Evolutionary conservation across 2,329 filamentous ascomycete genomes (phyloP), one percentile per base, ranked within the genome.

Genomic region (Ceratocystis diversiconidia): DNA sequence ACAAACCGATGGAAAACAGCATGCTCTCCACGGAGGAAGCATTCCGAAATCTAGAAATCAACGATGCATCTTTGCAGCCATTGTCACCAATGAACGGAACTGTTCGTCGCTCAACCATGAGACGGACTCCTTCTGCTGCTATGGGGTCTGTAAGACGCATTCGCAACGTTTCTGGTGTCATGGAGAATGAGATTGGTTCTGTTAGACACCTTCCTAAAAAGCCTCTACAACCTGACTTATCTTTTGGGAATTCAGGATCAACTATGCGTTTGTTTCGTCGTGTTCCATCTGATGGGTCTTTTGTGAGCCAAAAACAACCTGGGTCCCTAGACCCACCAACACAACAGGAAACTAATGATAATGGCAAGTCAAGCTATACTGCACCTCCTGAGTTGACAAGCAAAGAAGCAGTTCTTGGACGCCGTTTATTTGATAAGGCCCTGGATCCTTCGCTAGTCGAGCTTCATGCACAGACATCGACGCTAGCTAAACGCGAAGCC

Each of bases 211-310:
- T 55, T 17, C 65, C 67, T 0, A 59, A 62, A 6, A 63, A 63
- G 44, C 92, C 92, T 0, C 80, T 96, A 1, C 90, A 91, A 65
- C 82, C 94, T 1, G 90, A 97, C 72, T 86, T 95, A 79, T 95
- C 88, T 5, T 97, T 95, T 75, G 94, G 92, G 63, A 97, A 97
- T 74, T 88, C 87, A 6, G 90, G 89, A 1, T 96, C 92, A 0
- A 96, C 92, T 17, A 90, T 95, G 70, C 87, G 92, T 65, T 86
- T 95, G 63, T 97, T 96, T 78, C 89, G 90, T 69, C 85, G 92
- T 28, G 90, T 95, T 0, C 81, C 82, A 0, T 94, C 92, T 0
- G 88, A 90, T 71, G 79, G 80, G 70, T 84, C 79, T 25, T 77
- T 75, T 5, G 48, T 19, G 7, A 60, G 60, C 19, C 66, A 67